Evolutionary conservation across 2,329 filamentous ascomycete genomes (phyloP).

Genomic region (Pseudogymnoascus verrucosus): DNA sequence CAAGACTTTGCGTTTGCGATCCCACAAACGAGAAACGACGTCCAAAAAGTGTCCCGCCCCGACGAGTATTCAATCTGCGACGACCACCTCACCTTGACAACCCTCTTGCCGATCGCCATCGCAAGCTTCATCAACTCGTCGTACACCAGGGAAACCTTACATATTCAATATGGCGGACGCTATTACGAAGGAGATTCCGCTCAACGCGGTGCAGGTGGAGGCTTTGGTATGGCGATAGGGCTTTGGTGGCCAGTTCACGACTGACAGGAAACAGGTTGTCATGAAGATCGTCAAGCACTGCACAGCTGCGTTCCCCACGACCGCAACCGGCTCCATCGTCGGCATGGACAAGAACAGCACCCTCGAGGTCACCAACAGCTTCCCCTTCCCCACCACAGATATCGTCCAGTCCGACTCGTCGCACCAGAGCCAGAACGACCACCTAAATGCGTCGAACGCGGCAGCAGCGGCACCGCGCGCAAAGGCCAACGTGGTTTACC

Average conservation of each 20-base stretch:
- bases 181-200: constrained; percentile 54
- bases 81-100: constrained; percentile 6
- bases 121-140: background rate
- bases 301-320: constrained; percentile 77
- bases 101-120: background rate
- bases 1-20: constrained; percentile 9
- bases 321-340: constrained; percentile 81
- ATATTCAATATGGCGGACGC: constrained; percentile 47
- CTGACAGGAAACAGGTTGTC: constrained; percentile 56
- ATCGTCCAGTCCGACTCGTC: constrained; percentile 51
- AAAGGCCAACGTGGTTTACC: constrained; percentile 82
- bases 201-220: constrained; percentile 88
- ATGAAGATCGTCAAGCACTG: constrained; percentile 99
- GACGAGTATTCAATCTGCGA: constrained; percentile 7
- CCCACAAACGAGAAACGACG: constrained; percentile 6
- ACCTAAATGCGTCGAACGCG: constrained; percentile 56
- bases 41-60: constrained; percentile 6
- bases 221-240: constrained; percentile 62
- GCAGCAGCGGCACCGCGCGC: constrained; percentile 85
- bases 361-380: constrained; percentile 89
- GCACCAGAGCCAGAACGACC: constrained; percentile 56
- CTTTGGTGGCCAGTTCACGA: constrained; percentile 24
- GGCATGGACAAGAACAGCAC: constrained; percentile 81
- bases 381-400: constrained; percentile 84
- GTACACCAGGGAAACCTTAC: constrained; percentile 6